Conservation (phyloP, 169 alveolate genomes). For the Plasmodium relictum region DNA sequence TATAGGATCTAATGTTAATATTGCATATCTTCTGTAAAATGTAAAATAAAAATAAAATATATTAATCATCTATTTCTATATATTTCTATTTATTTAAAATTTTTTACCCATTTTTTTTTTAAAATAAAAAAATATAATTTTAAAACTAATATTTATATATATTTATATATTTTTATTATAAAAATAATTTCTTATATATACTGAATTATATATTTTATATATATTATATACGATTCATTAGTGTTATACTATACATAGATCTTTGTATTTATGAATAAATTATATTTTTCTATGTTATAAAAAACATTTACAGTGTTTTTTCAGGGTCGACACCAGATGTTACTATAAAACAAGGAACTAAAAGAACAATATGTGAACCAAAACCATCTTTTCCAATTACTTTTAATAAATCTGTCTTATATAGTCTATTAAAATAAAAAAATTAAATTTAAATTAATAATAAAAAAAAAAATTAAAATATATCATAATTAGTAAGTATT, state of each 20-base stretch:
- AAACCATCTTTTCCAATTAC: conserved; percentile 64
- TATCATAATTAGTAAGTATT: not conserved
- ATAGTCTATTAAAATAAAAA: conserved; percentile 2
- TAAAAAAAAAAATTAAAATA: not conserved
- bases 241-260: not conserved
- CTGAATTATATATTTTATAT: too few relatives aligned
- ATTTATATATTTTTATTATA: not conserved
- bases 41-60: not conserved
- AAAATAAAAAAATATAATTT: not conserved
- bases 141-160: not conserved
- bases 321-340: conserved; percentile 68
- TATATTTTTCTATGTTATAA: not conserved
- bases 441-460: not conserved
- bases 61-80: not conserved
- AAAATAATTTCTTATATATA: too few relatives aligned
- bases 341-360: conserved; percentile 66
- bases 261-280: not conserved
- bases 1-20: conserved; percentile 59
- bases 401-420: conserved; percentile 65
- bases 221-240: too few relatives aligned
- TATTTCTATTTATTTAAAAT: not conserved
- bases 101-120: not conserved
- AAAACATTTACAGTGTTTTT: conserved; percentile 54
- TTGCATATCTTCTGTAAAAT: conserved; percentile 51
- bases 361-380: conserved; percentile 64